A percentile compares a stretch with the other conserved stretches of the same genome.
These are phyloP conservation scores for Wickerhamiella spandovensis DNA, from an alignment of 805 yeast species.

Conservation along the genomic window DNA sequence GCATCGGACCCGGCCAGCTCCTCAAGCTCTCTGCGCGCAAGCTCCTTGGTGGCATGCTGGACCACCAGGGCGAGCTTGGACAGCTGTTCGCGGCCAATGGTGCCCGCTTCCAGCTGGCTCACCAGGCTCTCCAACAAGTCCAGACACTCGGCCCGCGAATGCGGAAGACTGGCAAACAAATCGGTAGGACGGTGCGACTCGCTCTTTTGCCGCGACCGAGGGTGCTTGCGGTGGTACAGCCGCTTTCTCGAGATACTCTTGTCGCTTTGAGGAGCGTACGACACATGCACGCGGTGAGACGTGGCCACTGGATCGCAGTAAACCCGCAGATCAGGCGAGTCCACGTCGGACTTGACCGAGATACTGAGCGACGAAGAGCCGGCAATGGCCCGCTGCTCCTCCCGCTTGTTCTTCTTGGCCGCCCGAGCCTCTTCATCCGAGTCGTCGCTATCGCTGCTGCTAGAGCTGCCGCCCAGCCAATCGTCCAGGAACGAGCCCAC, in stretches of 20 bases:
- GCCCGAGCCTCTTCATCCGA: constrained; percentile 7
- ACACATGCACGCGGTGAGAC: neutral
- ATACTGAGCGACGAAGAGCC: neutral
- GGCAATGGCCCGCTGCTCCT: neutral
- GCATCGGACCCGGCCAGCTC: no score
- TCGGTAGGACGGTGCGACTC: neutral
- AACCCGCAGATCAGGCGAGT: neutral
- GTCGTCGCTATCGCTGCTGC: constrained; percentile 4
- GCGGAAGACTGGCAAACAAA: constrained; percentile 1
- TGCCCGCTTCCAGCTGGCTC: constrained; percentile 8
- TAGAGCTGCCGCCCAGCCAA: constrained; percentile 8
- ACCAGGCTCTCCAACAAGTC: constrained; percentile 12
- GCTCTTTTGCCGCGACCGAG: neutral
- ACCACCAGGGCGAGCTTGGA: constrained; percentile 9
- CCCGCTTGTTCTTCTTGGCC: neutral
- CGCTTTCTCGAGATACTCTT: neutral
- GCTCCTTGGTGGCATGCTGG: neutral
- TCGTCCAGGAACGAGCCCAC: constrained; percentile 3
- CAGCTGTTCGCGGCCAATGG: constrained; percentile 16
- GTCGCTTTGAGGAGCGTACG: neutral
- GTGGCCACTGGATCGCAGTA: neutral
- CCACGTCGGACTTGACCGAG: neutral
- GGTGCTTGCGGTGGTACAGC: neutral
- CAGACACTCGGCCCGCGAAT: neutral
- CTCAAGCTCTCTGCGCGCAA: neutral